Evolutionary conservation across 2,329 filamentous ascomycete genomes (phyloP).

Genomic region (Fusarium nisikadoi): DNA sequence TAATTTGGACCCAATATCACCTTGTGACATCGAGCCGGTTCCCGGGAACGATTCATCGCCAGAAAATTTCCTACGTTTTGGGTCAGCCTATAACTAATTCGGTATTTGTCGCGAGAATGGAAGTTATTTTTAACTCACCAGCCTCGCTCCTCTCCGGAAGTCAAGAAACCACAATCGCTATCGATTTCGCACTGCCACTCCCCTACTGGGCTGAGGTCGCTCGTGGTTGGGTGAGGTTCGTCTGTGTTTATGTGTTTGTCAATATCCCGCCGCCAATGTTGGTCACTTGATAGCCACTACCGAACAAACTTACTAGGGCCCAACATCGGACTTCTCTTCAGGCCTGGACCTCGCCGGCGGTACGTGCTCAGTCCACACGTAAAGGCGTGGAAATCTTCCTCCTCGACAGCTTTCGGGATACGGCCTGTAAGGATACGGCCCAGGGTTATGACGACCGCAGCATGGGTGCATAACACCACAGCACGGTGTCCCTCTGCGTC

Average conservation of each 20-base stretch:
- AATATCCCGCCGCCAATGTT: constrained; percentile 3
- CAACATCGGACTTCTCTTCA: constrained; percentile 7
- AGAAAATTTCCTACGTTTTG: constrained; percentile 56
- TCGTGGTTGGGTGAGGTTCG: constrained; percentile 17
- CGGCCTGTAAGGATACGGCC: constrained; percentile 83
- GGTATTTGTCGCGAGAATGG: constrained; percentile 20
- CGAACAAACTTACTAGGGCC: constrained; percentile 30
- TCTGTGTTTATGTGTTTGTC: constrained; percentile 28
- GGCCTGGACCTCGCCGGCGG: constrained; percentile 45
- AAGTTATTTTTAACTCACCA: constrained; percentile 68
- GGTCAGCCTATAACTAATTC: constrained; percentile 31
- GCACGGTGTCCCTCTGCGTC: constrained; percentile 76
- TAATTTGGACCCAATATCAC: constrained; percentile 46
- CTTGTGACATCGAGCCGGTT: constrained; percentile 51
- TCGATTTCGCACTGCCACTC: constrained; percentile 85
- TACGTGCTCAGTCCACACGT: constrained; percentile 84
- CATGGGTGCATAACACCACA: constrained; percentile 87
- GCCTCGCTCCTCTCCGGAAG: constrained; percentile 83
- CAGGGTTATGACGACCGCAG: constrained; percentile 87
- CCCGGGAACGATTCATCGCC: constrained; percentile 67
- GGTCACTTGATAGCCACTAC: constrained; percentile 11
- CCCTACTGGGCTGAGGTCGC: constrained; percentile 57
- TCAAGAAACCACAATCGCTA: constrained; percentile 86
- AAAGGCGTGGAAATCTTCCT: constrained; percentile 85
- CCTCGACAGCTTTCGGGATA: constrained; percentile 76